Evolutionary conservation across 202 grass and related monocot genomes (phyloP).

Genomic region (Elaeis oleifera): DNA sequence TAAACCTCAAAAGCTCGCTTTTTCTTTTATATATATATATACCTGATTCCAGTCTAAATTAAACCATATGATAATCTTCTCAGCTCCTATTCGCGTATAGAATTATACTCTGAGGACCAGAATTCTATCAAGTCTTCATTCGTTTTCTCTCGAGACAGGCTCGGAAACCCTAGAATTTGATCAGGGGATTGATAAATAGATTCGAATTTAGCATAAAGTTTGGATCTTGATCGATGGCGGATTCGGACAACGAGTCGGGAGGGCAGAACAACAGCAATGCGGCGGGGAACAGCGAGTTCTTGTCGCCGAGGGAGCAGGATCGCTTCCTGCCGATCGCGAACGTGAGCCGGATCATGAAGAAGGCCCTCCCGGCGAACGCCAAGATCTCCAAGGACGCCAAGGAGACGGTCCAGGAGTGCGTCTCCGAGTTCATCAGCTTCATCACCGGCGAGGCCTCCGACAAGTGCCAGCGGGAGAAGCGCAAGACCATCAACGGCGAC

Average conservation of each 20-base stretch:
- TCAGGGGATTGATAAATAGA: no score
- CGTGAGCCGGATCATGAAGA: constrained; percentile 99
- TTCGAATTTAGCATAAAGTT: no score
- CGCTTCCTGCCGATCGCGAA: constrained; percentile 92
- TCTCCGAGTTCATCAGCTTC: constrained; percentile 98
- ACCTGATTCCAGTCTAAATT: no score
- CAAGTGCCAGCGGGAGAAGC: constrained; percentile 97
- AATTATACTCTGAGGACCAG: no score
- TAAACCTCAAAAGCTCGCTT: no score
- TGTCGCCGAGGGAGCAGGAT: constrained; percentile 71
- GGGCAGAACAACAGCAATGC: constrained; percentile 33
- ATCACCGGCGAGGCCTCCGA: constrained; percentile 97
- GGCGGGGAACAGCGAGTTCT: constrained; percentile 28
- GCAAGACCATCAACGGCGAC: constrained; percentile 98
- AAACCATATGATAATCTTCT: no score
- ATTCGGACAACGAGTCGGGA: constrained; percentile 91
- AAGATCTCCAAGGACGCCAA: constrained; percentile 98
- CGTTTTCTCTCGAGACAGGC: no score
- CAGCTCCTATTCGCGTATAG: no score
- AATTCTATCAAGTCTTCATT: no score
- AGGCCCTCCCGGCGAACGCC: constrained; percentile 88
- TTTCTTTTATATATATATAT: no score
- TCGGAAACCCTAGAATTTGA: no score
- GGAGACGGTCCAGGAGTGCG: constrained; percentile 99
- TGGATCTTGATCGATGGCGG: constrained; percentile 40